Base-by-base conservation (phyloP, 176 grass and related monocot species). In the sorghum (Sorghum bicolor) region DNA sequence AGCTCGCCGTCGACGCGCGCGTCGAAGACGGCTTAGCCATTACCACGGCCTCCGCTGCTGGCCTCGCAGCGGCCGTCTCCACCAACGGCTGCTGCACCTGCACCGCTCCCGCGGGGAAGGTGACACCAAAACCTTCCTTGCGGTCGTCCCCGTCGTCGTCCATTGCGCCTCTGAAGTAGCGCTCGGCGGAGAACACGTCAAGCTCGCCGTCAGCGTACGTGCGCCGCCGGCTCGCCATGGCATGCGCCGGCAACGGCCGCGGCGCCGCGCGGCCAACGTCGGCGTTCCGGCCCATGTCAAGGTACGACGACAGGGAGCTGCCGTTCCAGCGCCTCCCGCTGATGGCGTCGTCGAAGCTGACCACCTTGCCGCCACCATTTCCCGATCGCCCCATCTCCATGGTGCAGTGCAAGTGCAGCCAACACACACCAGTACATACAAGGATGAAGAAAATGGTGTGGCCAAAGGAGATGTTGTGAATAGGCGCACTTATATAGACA, bases 161-260 rank as follows among this genome's bases (percentile, higher is more conserved):
- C 41, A 91, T 82, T 16, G 65, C 40, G 7, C 94, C 91, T 47
- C 66, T 91, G 83, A 96, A 96, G 83, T 96, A 96, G 14, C 82
- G 76, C 80, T 96, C 91, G 13, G 94, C 94, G 2, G 86, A 24
- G 80, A 96, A 93, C 70, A 96, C 91, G 67, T 91, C 91, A 41
- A 96, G 91, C 88, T 96, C 94, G 43, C 83, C 88, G 75, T 93
- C 91, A 26, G 75, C 79, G 83, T 83, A 70, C 70, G 81, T 84
- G 4, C 80, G 91, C 76, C 81, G 61, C 29, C 83, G 29, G 52
- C 76, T 91, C 15, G 40, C 82, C 19, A 63, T 61, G 83, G 73
- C 38, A 29, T 64, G 79, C 17, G 77, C 29, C 13, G 78, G 85
- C 32, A 84, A 5, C 38, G 31, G 69, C 72, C 64, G 50, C 25